Evolutionary conservation across 305 asterid species (phyloP).

Genomic region (Rubia peregrina): DNA sequence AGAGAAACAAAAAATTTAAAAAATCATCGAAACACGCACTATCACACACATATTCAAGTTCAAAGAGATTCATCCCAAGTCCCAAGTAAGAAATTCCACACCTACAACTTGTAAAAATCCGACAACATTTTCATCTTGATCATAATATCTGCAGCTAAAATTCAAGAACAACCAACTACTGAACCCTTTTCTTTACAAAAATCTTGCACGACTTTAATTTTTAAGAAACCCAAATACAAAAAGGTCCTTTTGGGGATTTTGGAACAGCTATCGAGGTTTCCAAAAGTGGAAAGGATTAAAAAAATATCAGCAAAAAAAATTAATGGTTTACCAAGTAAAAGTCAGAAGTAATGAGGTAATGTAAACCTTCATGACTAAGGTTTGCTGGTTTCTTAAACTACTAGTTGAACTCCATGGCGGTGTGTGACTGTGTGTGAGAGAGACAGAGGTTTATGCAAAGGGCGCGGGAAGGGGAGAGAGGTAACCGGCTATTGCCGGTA

Average conservation of each 20-base stretch:
- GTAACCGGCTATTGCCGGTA: conserved; percentile 16
- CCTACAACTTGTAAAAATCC: neutral
- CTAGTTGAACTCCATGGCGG: neutral
- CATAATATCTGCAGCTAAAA: neutral
- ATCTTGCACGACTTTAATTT: neutral
- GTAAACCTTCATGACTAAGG: neutral
- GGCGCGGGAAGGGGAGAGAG: conserved; percentile 18
- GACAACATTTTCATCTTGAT: neutral
- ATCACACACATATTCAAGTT: neutral
- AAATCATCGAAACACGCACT: neutral
- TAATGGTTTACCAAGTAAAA: neutral
- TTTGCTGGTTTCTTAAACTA: neutral
- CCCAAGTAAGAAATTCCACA: neutral
- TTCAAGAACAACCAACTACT: neutral
- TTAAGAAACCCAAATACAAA: neutral
- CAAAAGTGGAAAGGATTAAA: neutral
- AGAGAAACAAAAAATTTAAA: neutral
- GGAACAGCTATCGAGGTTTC: neutral
- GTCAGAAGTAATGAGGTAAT: neutral
- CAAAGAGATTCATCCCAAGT: neutral
- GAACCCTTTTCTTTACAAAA: neutral
- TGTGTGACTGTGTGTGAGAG: neutral
- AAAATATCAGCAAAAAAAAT: neutral
- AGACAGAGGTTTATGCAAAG: neutral
- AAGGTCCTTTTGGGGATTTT: neutral